phyloP scores from a whole-genome alignment of 1,284 basidiomycete genomes.

The Dichomitus squalens region DNA sequence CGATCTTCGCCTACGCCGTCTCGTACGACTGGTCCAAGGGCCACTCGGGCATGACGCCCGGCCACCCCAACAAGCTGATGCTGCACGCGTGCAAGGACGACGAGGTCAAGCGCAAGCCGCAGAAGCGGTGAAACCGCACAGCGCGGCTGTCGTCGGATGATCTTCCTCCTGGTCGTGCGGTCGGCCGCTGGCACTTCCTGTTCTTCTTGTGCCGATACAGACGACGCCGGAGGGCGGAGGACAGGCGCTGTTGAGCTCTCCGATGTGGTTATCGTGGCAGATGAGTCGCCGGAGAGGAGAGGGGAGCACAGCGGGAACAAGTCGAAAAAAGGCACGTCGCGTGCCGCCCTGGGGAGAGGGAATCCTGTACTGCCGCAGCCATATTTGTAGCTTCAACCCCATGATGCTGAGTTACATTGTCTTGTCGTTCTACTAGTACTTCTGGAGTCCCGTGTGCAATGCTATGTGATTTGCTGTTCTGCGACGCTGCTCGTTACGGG shows the following conservation, averaged over 20 bases:
- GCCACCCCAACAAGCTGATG: conserved; percentile 86
- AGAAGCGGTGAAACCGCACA: conserved; percentile 34
- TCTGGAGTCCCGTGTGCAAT: neutral
- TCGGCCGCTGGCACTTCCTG: neutral
- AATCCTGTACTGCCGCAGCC: neutral
- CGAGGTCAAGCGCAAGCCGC: conserved; percentile 75
- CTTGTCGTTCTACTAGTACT: neutral
- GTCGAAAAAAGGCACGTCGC: neutral
- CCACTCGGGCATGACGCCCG: conserved; percentile 82
- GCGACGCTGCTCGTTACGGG: too few species aligned
- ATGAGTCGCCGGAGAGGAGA: neutral
- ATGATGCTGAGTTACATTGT: neutral
- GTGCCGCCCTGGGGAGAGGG: neutral
- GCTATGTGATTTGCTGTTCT: conserved; percentile 2
- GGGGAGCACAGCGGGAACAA: neutral
- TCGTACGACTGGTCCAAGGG: conserved; percentile 94
- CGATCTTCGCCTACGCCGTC: conserved; percentile 88
- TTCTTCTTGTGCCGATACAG: neutral
- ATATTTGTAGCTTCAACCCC: neutral
- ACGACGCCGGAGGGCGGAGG: neutral
- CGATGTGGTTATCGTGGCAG: neutral
- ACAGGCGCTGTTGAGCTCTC: neutral
- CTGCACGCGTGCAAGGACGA: conserved; percentile 90
- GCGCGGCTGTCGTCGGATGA: neutral
- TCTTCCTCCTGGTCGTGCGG: neutral